Evolutionary conservation across 768 basidiomycete species (phyloP), one percentile per base, ranked within the genome.

Genomic region (Inosperma sp.): DNA sequence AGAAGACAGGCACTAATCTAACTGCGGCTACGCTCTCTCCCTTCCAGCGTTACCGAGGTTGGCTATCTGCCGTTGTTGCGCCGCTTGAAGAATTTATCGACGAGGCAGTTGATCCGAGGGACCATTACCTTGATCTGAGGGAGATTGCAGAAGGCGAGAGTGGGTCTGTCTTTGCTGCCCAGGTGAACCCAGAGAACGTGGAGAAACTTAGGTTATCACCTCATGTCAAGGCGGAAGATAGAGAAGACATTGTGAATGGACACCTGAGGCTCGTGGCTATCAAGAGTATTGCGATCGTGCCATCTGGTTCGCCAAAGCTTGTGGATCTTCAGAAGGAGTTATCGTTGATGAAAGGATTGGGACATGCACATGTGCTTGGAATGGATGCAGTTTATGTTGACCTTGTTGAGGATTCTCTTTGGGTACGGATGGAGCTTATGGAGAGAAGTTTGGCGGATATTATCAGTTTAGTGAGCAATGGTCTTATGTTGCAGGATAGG

Each of bases 351-450:
- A 75, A 68, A 41, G 72, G 76, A 13, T 42, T 86, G 44, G 65
- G 73, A 49, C 81, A 88, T 56, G 74, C 77, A 52, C 79, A 88
- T 65, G 59, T 91, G 6, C 69, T 92, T 16, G 66, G 74, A 3
- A 77, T 87, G 71, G 86, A 88, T 59, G 80, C 75, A 36, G 66
- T 88, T 19, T 88, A 88, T 64, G 82, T 88, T 23, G 80, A 84
- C 58, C 62, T 83, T 3, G 70, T 72, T 29, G 83, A 82, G 51
- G 80, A 81, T 55, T 77, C 82, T 51, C 66, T 93, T 30, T 93
- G 90, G 90, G 84, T 93, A 42, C 72, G 84, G 55, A 93, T 93
- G 90, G 88, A 91, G 64, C 78, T 92, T 26, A 90, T 93, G 89
- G 88, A 90, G 59, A 76, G 88, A 55, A 90, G 88, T 62, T 70